Conservation (phyloP, 192 early-diverging fungal genomes). For the Gaertneriomyces semiglobifer region DNA sequence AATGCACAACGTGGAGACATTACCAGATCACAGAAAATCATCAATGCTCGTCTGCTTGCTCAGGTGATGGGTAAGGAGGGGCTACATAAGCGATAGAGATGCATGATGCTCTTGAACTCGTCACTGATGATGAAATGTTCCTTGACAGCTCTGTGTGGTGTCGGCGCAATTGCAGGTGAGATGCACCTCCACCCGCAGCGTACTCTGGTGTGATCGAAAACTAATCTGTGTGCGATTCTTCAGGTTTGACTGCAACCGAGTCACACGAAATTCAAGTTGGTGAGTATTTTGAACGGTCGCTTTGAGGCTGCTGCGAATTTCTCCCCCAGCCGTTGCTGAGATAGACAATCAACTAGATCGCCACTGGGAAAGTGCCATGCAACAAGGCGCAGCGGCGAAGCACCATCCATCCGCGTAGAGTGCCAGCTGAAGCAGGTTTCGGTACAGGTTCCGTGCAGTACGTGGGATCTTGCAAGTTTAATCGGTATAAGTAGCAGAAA, state of each 20-base stretch:
- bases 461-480: too few species aligned
- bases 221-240: background rate
- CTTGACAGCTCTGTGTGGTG: constrained; percentile 10
- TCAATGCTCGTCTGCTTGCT: constrained; percentile 30
- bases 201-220: background rate
- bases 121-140: background rate
- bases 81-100: background rate
- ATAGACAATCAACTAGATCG: constrained; percentile 6
- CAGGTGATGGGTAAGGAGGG: constrained; percentile 15
- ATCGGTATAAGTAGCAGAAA: too few species aligned
- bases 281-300: constrained; percentile 3
- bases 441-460: too few species aligned
- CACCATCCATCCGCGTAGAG: too few species aligned
- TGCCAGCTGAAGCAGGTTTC: too few species aligned
- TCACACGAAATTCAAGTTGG: constrained; percentile 25
- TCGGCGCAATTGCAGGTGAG: constrained; percentile 23
- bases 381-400: background rate
- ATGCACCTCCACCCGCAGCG: background rate
- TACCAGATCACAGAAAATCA: constrained; percentile 23
- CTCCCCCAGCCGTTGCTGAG: background rate
- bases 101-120: background rate
- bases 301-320: background rate
- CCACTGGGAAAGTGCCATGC: constrained; percentile 19
- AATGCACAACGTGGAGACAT: constrained; percentile 24
- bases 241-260: constrained; percentile 14